Conservation (phyloP, 345 rosid species). For the Isatis tinctoria region DNA sequence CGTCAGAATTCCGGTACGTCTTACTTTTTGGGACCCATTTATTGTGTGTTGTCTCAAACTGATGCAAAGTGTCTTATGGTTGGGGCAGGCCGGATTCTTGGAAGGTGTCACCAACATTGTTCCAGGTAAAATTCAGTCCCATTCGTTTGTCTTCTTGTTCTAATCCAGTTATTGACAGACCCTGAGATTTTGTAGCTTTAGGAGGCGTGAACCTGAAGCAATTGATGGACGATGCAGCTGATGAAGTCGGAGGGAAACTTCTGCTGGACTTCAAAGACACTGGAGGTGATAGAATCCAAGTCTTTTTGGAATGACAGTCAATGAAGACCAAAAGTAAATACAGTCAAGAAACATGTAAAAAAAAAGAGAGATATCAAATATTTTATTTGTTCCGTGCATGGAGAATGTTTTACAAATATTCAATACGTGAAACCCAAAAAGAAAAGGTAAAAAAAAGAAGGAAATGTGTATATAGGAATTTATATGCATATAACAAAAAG, state of each 20-base stretch:
- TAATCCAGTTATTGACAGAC: background rate
- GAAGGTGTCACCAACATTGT: conserved; percentile 86
- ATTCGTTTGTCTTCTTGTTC: background rate
- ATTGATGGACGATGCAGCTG: conserved; percentile 67
- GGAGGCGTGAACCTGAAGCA: conserved; percentile 84
- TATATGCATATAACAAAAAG: conserved; percentile 28
- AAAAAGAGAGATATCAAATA: background rate
- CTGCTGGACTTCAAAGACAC: conserved; percentile 73
- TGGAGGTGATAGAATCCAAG: conserved; percentile 88
- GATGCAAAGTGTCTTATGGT: background rate
- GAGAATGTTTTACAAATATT: conserved; percentile 9
- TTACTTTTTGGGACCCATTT: background rate
- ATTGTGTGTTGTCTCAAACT: background rate
- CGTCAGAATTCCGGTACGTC: conserved; percentile 80
- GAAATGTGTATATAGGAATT: conserved; percentile 16
- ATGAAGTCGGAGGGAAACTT: conserved; percentile 73
- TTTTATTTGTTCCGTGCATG: conserved; percentile 26
- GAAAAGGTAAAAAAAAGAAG: background rate
- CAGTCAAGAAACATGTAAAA: background rate
- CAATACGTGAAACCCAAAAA: background rate
- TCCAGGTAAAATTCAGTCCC: conserved; percentile 48
- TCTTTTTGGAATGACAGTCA: conserved; percentile 54
- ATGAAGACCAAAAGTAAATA: background rate
- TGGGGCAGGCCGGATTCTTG: conserved; percentile 77
- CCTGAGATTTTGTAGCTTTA: conserved; percentile 44